A percentile compares a stretch with the other conserved stretches of the same genome.
Evolutionary conservation across 1,284 basidiomycete species (phyloP).

Genomic region (Heterobasidion occidentale): DNA sequence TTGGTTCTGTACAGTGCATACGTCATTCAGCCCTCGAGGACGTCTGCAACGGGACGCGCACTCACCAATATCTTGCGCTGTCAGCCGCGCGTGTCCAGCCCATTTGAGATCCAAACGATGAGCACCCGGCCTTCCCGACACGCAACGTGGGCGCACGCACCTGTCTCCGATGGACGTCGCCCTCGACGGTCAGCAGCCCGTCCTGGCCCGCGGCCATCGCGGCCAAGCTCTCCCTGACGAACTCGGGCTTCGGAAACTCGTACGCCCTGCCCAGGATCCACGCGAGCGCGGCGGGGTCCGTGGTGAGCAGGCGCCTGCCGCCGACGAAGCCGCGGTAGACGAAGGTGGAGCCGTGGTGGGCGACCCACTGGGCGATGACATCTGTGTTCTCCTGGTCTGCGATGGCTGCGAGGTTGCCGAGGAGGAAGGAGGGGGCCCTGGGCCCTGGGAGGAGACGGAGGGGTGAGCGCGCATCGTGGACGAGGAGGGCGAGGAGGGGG

Average conservation of each 20-base stretch:
- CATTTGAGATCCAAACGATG: background rate
- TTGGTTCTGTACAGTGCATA: slow-evolving; percentile 29
- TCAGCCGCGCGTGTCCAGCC: background rate
- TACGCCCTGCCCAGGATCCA: slow-evolving; percentile 56
- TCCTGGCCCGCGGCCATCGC: slow-evolving; percentile 43
- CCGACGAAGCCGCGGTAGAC: slow-evolving; percentile 50
- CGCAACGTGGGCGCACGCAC: slow-evolving; percentile 20
- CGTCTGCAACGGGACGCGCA: slow-evolving; percentile 7
- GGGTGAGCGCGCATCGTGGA: slow-evolving; percentile 27
- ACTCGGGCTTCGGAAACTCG: slow-evolving; percentile 60
- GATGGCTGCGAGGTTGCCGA: slow-evolving; percentile 49
- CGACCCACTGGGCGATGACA: slow-evolving; percentile 40
- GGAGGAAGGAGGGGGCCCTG: slow-evolving; percentile 34
- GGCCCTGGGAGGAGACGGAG: slow-evolving; percentile 31
- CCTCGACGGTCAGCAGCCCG: slow-evolving; percentile 43
- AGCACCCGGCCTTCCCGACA: background rate
- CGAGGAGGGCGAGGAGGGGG: slow-evolving; percentile 25
- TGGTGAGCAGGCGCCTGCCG: slow-evolving; percentile 46
- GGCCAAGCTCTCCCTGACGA: slow-evolving; percentile 48
- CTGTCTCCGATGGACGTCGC: slow-evolving; percentile 43
- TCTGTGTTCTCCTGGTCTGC: slow-evolving; percentile 51
- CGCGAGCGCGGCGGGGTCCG: slow-evolving; percentile 50
- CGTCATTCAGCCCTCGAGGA: background rate
- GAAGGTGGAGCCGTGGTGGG: slow-evolving; percentile 40
- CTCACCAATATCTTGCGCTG: slow-evolving; percentile 35